Base-by-base conservation (phyloP, 164 flowering plant species). In the Nelumbo lutea region DNA sequence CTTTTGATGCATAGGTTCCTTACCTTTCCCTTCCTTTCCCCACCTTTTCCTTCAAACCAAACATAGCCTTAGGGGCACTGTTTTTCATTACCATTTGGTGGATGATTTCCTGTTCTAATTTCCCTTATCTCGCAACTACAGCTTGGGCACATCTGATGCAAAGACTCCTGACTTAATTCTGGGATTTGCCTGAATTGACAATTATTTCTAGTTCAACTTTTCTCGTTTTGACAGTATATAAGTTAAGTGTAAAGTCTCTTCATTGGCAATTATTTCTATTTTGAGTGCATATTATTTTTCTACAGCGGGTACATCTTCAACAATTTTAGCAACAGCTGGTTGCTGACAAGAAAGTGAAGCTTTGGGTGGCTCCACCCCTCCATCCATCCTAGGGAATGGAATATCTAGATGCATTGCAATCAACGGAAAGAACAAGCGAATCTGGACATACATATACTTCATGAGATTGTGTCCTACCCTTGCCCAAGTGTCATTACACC, bases 291-390 rank as follows among this genome's bases (percentile, higher is more conserved):
- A 9, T 51, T 65, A 61, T n/a, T 71, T 71, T 55, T 67, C 38
- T 59, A 5, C 89, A 94, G 98, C 91, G 6, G 82, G 80, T 65
- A 72, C 69, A 47, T 66, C 74, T 64, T 70, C 75, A 27, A 64
- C 72, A 68, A 66, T 91, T 57, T 79, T 91, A 68, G 98, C 96
- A 42, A 88, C 96, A 1, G 78, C 94, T 44, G 81, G 98, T 76
- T 76, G 73, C 61, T 44, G 98, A 94, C 84, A 91, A 90, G 84
- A 94, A 89, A 79, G 97, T 94, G 65, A 94, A 94, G 84, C 66
- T 91, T 64, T 94, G 98, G 98, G 77, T 77, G 52, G 82, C 96
- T 65, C 98, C 98, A 6, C 46, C 80, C 3, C 64, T 75, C 3
- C 64, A 68, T 42, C 68, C 73, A 47, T 74, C 70, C 67, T 79